These are phyloP conservation scores for Aspergillus sp. DNA, from an alignment of 2,329 filamentous ascomycete species.

Conservation along the genomic window DNA sequence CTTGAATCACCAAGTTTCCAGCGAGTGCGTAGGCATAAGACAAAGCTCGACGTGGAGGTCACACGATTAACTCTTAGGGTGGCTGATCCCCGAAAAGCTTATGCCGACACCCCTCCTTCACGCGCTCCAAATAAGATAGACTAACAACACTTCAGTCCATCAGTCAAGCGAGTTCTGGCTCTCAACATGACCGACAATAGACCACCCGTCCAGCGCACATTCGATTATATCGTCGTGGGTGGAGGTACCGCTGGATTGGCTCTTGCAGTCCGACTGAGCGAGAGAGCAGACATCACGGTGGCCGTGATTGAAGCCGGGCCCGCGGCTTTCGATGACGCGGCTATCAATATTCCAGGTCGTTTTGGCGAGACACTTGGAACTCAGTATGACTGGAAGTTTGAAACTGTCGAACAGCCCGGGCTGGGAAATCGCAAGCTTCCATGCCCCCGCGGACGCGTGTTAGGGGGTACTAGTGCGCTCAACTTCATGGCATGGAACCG, in stretches of 20 bases:
- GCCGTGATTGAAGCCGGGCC: slow-evolving; percentile 48
- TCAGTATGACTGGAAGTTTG: slow-evolving; percentile 15
- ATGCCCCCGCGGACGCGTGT: slow-evolving; percentile 25
- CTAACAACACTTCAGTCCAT: too few relatives aligned
- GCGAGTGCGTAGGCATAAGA: too few relatives aligned
- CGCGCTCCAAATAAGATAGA: too few relatives aligned
- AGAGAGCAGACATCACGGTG: slow-evolving; percentile 42
- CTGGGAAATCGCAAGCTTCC: slow-evolving; percentile 10
- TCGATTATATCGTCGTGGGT: slow-evolving; percentile 44
- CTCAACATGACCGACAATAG: neutral
- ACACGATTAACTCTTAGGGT: too few relatives aligned
- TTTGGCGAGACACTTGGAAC: slow-evolving; percentile 4
- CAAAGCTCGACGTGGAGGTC: too few relatives aligned
- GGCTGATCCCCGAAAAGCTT: too few relatives aligned
- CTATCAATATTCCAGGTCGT: slow-evolving; percentile 24
- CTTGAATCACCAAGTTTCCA: too few relatives aligned
- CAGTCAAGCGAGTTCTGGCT: too few relatives aligned
- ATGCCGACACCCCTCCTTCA: too few relatives aligned
- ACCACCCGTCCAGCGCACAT: neutral
- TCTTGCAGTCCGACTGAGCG: slow-evolving; percentile 38
- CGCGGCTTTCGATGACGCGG: slow-evolving; percentile 23
- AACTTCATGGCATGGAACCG: slow-evolving; percentile 31
- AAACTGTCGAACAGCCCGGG: slow-evolving; percentile 28
- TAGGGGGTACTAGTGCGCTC: slow-evolving; percentile 33
- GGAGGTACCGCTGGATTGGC: slow-evolving; percentile 54